Evolutionary conservation across 108 stramenopile genomes (phyloP), one percentile per base, ranked within the genome.

Genomic region (Epipyxis sp.): DNA sequence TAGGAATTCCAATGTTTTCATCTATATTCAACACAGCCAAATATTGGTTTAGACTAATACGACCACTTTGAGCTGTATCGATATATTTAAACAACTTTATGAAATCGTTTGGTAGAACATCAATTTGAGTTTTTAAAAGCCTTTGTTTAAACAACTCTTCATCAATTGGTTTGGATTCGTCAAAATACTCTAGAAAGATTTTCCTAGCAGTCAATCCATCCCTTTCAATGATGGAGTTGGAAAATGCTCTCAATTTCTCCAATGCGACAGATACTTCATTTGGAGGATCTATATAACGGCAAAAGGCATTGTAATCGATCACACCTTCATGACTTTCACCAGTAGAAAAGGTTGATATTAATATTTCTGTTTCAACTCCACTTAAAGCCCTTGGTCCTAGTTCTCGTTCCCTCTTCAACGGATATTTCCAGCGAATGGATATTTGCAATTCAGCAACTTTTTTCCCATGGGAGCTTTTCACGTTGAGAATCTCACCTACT

Each of bases 131-230:
- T 30, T 57, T 59, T 35, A 81, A 68, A 13, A 87, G 59, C 0
- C 67, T 43, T 25, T 77, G 57, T 1, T 83, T 77, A 79, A 87
- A 87, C 40, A 58, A 20, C 50, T 87, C 84, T 65, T 85, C 78
- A 42, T 44, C n/a, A 37, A 85, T 39, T 32, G 44, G 27, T 57
- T 10, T 6, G 6, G 34, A 35, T 43, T 50, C 46, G 6, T 20
- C 46, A n/a, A n/a, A n/a, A n/a, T n/a, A n/a, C n/a, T n/a, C n/a
- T n/a, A n/a, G n/a, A 50, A 50, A 50, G 46, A 50, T 50, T 50
- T 50, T 50, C n/a, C n/a, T n/a, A 50, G 46, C 46, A 20, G 20
- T 13, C 46, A 50, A 50, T 13, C 46, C 20, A 50, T 50, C 46
- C 20, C 20, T 6, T n/a, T n/a, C n/a, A n/a, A n/a, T n/a, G n/a